Evolutionary conservation across 2,329 filamentous ascomycete genomes (phyloP).

Genomic region (Zarea fungicola): DNA sequence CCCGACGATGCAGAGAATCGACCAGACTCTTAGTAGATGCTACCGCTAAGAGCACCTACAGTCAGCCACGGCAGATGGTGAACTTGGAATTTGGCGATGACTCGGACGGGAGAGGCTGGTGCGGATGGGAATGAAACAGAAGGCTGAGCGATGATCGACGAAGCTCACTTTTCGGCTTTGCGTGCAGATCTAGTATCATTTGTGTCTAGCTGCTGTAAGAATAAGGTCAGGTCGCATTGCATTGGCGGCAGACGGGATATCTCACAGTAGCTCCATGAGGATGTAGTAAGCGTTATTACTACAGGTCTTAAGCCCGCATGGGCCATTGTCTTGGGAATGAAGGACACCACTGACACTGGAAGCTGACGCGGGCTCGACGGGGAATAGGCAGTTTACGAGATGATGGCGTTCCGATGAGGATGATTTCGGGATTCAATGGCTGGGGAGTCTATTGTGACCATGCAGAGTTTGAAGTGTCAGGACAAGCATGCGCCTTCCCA

Average conservation of each 20-base stretch:
- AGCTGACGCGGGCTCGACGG: not conserved
- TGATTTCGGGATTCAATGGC: not conserved
- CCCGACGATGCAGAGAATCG: not conserved
- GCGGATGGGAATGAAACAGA: not conserved
- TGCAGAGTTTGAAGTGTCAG: too few relatives aligned
- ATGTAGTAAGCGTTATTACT: conserved; percentile 13
- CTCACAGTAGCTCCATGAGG: conserved; percentile 9
- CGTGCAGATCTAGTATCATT: conserved; percentile 5
- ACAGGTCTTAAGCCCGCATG: not conserved
- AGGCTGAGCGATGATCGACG: conserved; percentile 1
- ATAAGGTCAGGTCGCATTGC: conserved; percentile 13
- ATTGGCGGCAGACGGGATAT: conserved; percentile 13
- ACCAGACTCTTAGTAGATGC: not conserved
- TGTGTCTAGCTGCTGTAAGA: conserved; percentile 10
- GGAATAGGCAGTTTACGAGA: not conserved
- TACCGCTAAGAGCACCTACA: not conserved
- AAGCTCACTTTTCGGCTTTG: conserved; percentile 5
- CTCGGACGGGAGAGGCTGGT: not conserved
- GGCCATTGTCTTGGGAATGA: not conserved
- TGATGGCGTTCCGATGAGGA: not conserved
- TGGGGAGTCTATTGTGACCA: not conserved
- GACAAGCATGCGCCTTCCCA: too few relatives aligned
- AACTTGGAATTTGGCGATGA: not conserved
- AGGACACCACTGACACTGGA: not conserved
- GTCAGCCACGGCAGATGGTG: not conserved